phyloP scores from a whole-genome alignment of 1,284 basidiomycete species.

The Cryptococcus sp. region DNA sequence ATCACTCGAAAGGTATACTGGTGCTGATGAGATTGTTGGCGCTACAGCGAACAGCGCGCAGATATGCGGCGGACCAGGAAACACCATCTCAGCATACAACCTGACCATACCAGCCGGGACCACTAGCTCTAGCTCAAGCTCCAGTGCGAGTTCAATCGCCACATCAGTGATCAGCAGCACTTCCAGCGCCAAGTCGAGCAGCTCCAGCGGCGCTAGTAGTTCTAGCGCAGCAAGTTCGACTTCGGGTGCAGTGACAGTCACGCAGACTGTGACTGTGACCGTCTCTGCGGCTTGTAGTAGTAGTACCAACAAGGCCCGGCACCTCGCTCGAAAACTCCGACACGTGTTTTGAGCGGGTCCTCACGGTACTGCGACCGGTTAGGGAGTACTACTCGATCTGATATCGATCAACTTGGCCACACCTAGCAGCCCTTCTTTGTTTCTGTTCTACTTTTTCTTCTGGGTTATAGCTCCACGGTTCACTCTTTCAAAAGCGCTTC shows the following conservation, averaged over 20 bases:
- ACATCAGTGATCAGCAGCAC: constrained; percentile 9
- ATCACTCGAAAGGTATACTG: not conserved
- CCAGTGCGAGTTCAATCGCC: constrained; percentile 1
- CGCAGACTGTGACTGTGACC: constrained; percentile 18
- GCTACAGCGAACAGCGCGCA: constrained; percentile 10
- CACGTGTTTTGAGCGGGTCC: too few relatives aligned
- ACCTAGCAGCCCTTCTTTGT: too few relatives aligned
- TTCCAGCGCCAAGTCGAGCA: not conserved
- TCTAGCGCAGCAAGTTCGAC: constrained; percentile 1
- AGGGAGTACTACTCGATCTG: too few relatives aligned
- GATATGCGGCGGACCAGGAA: constrained; percentile 14
- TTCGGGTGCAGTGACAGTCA: constrained; percentile 13
- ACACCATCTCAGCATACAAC: constrained; percentile 13
- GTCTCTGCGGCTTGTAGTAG: constrained; percentile 11
- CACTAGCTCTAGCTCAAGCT: constrained; percentile 4
- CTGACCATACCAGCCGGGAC: constrained; percentile 9
- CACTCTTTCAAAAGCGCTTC: too few relatives aligned
- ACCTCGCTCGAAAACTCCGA: constrained; percentile 1
- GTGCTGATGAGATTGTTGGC: not conserved
- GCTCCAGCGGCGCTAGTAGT: not conserved
- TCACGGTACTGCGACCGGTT: too few relatives aligned
- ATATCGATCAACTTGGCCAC: too few relatives aligned
- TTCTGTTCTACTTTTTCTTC: too few relatives aligned
- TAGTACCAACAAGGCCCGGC: constrained; percentile 3
- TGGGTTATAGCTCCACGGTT: too few relatives aligned